These are phyloP conservation scores for Elymus sibiricus DNA, from an alignment of 176 grass and related monocot genomes.

Conservation along the genomic window DNA sequence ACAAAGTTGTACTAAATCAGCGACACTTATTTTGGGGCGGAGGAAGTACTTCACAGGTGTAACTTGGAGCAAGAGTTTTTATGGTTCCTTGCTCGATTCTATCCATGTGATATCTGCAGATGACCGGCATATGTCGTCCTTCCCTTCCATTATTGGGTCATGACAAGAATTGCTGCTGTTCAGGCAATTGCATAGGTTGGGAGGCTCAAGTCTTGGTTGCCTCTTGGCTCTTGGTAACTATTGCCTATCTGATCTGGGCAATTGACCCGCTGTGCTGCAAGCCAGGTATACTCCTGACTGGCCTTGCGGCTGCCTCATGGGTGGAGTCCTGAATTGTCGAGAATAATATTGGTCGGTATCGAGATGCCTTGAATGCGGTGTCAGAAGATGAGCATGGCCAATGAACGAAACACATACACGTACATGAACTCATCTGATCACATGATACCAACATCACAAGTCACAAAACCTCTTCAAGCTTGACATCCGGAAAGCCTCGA, in stretches of 20 bases:
- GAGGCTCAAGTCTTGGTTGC: neutral
- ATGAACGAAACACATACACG: too few relatives aligned
- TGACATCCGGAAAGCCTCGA: too few relatives aligned
- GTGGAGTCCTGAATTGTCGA: neutral
- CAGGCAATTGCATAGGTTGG: neutral
- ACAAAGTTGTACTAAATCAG: too few relatives aligned
- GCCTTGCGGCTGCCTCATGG: neutral
- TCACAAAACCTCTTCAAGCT: too few relatives aligned
- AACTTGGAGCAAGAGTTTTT: slow-evolving; percentile 11
- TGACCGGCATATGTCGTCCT: slow-evolving; percentile 13
- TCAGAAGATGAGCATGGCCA: too few relatives aligned
- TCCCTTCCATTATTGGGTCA: slow-evolving; percentile 39
- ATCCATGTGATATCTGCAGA: neutral
- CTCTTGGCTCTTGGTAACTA: neutral
- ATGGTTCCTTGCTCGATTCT: slow-evolving; percentile 3
- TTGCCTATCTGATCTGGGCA: neutral
- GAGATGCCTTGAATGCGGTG: neutral
- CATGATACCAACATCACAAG: too few relatives aligned
- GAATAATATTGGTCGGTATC: neutral
- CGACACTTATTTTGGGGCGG: too few relatives aligned
- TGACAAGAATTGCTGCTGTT: neutral
- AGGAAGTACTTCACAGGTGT: neutral
- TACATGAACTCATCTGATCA: too few relatives aligned
- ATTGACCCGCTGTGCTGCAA: neutral
- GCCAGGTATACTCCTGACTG: neutral